A percentile compares a stretch with the other conserved stretches of the same genome.
Conservation (phyloP, 306 rosid genomes). For the Acacia acuminata region DNA sequence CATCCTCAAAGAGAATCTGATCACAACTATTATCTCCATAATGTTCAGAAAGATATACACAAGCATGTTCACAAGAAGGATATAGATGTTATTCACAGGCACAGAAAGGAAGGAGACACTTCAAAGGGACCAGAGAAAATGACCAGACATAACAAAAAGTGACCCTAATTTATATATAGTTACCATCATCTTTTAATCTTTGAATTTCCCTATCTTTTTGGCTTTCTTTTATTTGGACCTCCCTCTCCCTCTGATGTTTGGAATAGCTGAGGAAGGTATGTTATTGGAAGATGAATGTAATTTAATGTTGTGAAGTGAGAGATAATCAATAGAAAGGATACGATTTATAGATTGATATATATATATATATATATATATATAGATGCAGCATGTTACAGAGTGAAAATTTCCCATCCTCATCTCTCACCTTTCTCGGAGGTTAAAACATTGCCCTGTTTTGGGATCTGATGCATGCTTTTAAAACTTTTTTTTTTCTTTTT, state of each 20-base stretch:
- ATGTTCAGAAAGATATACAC: constrained; percentile 52
- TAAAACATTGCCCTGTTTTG: constrained; percentile 14
- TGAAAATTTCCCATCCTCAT: constrained; percentile 26
- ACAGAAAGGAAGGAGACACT: constrained; percentile 38
- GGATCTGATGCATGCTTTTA: background rate
- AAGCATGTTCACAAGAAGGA: constrained; percentile 54
- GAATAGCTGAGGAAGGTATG: constrained; percentile 21
- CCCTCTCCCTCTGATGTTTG: background rate
- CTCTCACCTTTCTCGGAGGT: background rate
- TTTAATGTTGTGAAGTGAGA: constrained; percentile 7
- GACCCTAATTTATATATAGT: background rate
- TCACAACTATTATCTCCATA: constrained; percentile 47
- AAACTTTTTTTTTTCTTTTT: background rate
- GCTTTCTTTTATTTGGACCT: background rate
- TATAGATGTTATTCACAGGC: constrained; percentile 31
- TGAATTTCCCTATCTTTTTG: background rate
- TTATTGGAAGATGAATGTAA: background rate
- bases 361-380: constrained; percentile 21
- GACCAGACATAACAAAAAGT: constrained; percentile 34
- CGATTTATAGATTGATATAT: constrained; percentile 22
- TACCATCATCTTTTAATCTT: constrained; percentile 10
- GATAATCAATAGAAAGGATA: constrained; percentile 17
- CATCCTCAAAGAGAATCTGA: constrained; percentile 49
- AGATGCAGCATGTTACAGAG: constrained; percentile 21
- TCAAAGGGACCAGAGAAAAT: constrained; percentile 32